These are phyloP conservation scores for Auriculariales sp. DNA, from an alignment of 768 basidiomycete genomes.

Conservation along the genomic window DNA sequence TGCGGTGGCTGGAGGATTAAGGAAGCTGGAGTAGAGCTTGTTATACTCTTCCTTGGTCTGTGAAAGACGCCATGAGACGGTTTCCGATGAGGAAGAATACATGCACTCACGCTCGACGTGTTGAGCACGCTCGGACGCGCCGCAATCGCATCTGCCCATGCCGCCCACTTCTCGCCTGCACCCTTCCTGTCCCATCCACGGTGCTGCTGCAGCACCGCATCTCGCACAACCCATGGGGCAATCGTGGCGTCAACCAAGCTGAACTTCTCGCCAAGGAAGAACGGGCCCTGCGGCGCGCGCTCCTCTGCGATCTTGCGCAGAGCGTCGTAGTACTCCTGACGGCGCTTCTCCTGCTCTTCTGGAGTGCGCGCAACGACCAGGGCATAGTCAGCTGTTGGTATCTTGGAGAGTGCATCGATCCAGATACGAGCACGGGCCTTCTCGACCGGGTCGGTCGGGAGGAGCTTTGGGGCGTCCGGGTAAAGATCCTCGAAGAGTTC, in stretches of 20 bases:
- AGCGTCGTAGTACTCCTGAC: slow-evolving; percentile 16
- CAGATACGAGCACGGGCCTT: slow-evolving; percentile 40
- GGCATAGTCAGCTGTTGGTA: slow-evolving; percentile 35
- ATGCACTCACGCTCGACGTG: slow-evolving; percentile 29
- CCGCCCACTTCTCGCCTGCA: slow-evolving; percentile 29
- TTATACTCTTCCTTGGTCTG: no score
- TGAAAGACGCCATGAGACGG: no score
- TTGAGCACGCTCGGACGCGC: slow-evolving; percentile 30
- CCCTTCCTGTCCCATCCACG: slow-evolving; percentile 30
- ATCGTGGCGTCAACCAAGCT: slow-evolving; percentile 37
- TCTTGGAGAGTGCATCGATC: slow-evolving; percentile 44
- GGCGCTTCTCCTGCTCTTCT: no score
- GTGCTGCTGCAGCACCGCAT: slow-evolving; percentile 34
- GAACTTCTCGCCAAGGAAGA: slow-evolving; percentile 41
- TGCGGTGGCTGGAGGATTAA: no score
- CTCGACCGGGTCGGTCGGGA: slow-evolving; percentile 35
- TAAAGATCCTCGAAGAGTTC: slow-evolving; percentile 57
- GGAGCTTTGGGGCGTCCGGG: slow-evolving; percentile 28
- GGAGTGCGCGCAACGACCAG: slow-evolving; percentile 28
- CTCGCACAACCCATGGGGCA: slow-evolving; percentile 39
- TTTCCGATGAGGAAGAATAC: no score
- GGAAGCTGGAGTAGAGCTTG: no score
- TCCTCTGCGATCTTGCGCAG: slow-evolving; percentile 22
- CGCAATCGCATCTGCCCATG: slow-evolving; percentile 27
- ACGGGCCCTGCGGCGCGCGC: slow-evolving; percentile 28